Evolutionary conservation across 345 rosid species (phyloP), one percentile per base, ranked within the genome.

Genomic region (Psidium guajava): DNA sequence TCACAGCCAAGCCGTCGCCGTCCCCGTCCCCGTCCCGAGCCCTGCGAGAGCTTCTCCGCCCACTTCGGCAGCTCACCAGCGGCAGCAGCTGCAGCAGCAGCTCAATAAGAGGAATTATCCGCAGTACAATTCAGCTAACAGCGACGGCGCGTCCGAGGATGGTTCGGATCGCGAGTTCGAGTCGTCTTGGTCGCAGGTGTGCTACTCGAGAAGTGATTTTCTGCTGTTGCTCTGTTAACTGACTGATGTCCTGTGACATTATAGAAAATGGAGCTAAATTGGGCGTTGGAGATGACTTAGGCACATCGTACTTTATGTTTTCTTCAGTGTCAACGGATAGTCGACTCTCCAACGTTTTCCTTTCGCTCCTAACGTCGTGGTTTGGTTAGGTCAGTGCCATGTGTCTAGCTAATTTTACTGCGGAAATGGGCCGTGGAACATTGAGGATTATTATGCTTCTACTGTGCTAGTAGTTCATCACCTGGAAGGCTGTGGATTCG

Each of bases 101-200:
- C 57, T 44, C 84, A 83, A 44, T 51, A 82, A 53, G 42, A 84
- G 82, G 55, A 75, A 53, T 44, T 73, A 42, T 25, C 77, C 81
- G 64, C 55, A 49, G 53, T 49, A 28, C 56, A 69, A 69, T 40
- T 69, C 77, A 44, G 24, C 77, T 32, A 32, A 86, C 69, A 84
- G 51, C 58, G 87, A 89, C 82, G 88, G 83, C 9, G 85, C 54
- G 22, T 85, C 90, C 18, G 90, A 89, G 86, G 93, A 91, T 40
- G 92, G 88, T 42, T 90, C 91, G 55, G 91, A 91, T 86, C 89
- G 82, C 69, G 90, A 89, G 83, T 74, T 82, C 81, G 90, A 90
- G 42, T 53, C 82, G 77, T 50, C 69, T 27, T 64, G 84, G 83
- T 87, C 82, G 54, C 86, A 83, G 77, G 92, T 91, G 75, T 87